phyloP scores from a whole-genome alignment of 495 filamentous ascomycete genomes.

The Podospora pseudopauciseta region DNA sequence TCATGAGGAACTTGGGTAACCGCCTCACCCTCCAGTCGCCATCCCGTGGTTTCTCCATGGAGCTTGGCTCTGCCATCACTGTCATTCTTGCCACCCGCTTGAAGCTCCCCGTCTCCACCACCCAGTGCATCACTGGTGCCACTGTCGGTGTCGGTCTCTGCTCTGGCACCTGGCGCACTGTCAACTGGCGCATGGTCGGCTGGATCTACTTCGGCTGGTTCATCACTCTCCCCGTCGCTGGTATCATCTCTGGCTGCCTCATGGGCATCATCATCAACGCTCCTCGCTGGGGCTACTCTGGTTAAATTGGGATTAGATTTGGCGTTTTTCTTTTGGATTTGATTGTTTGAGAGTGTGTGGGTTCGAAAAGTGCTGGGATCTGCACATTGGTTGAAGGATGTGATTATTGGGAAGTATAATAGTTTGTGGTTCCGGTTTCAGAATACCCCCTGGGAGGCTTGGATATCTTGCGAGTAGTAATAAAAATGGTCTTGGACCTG shows the following conservation, averaged over 20 bases:
- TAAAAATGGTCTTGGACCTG: not conserved
- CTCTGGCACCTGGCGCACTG: constrained; percentile 53
- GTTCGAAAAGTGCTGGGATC: not conserved
- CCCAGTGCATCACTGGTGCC: constrained; percentile 60
- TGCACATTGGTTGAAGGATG: not conserved
- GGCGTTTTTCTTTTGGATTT: not conserved
- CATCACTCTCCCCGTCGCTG: constrained; percentile 55
- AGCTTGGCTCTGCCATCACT: constrained; percentile 65
- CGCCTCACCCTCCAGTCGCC: constrained; percentile 66
- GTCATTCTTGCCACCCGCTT: constrained; percentile 63
- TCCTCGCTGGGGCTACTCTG: constrained; percentile 35
- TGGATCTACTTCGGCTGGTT: constrained; percentile 59
- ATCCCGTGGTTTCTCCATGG: constrained; percentile 64
- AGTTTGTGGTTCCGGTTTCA: not conserved
- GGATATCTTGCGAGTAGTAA: not conserved
- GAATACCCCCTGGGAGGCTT: not conserved
- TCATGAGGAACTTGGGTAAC: constrained; percentile 67
- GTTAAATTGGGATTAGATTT: constrained; percentile 1
- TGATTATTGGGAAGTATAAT: not conserved
- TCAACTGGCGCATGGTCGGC: constrained; percentile 59
- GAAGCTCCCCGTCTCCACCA: constrained; percentile 56
- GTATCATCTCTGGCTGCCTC: constrained; percentile 53
- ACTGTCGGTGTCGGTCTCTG: constrained; percentile 61
- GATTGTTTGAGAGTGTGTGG: not conserved
- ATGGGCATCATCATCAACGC: constrained; percentile 59